A percentile compares a stretch with the other conserved stretches of the same genome.
Conservation (phyloP, 768 basidiomycete species). For the Amanita rubescens region DNA sequence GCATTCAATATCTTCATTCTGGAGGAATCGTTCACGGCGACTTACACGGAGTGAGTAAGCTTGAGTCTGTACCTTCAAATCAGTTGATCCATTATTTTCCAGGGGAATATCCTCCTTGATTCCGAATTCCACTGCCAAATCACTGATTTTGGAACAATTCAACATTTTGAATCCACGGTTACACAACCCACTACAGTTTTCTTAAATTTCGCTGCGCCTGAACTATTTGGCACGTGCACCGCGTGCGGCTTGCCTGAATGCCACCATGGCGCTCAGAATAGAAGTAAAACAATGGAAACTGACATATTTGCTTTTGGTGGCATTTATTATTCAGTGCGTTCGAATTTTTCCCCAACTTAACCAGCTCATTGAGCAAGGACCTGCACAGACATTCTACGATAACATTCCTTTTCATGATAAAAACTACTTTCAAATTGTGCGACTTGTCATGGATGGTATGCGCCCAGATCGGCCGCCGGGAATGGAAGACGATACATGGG, state of each 20-base stretch:
- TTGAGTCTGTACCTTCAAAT: too few species aligned
- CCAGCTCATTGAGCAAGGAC: neutral
- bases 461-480: neutral
- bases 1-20: neutral
- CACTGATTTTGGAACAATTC: too few species aligned
- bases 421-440: neutral
- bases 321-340: neutral
- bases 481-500: neutral
- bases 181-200: neutral
- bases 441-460: neutral
- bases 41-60: neutral
- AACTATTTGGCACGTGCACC: neutral
- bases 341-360: neutral
- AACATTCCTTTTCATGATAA: neutral
- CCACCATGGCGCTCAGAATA: neutral
- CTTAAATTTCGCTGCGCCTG: neutral
- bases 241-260: too few species aligned
- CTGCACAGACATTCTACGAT: neutral
- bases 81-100: too few species aligned
- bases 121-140: too few species aligned
- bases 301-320: constrained; percentile 3
- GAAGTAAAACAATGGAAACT: neutral
- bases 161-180: too few species aligned
- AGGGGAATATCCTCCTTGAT: too few species aligned
- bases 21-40: neutral